Evolutionary conservation across 768 basidiomycete genomes (phyloP).

Genomic region (Chiua virens): DNA sequence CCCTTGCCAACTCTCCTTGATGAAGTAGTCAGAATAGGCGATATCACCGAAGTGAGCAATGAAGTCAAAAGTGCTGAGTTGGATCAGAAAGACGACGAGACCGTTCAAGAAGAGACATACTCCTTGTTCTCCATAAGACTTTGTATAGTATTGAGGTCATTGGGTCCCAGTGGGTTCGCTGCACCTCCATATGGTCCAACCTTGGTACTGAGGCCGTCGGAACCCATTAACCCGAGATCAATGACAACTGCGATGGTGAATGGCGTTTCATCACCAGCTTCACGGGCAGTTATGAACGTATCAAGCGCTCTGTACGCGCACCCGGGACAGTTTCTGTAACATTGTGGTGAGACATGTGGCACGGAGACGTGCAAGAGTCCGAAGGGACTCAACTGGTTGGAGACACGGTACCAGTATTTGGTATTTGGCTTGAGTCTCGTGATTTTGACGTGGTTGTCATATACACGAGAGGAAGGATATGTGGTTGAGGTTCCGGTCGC

Average conservation of each 20-base stretch:
- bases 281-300: constrained; percentile 26
- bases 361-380: neutral
- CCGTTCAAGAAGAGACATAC: constrained; percentile 5
- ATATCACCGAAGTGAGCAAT: constrained; percentile 27
- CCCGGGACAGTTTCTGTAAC: constrained; percentile 23
- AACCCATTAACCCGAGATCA: constrained; percentile 30
- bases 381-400: constrained; percentile 22
- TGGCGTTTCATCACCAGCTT: constrained; percentile 14
- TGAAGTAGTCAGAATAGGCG: constrained; percentile 30
- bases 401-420: constrained; percentile 28
- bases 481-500: constrained; percentile 22
- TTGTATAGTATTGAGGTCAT: constrained; percentile 29
- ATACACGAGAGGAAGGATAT: constrained; percentile 27
- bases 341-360: neutral
- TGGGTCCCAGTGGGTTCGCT: constrained; percentile 22
- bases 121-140: constrained; percentile 28
- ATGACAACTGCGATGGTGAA: constrained; percentile 27
- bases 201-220: constrained; percentile 27
- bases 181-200: constrained; percentile 26
- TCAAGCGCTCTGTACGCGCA: constrained; percentile 27
- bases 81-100: neutral
- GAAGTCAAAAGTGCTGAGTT: constrained; percentile 23
- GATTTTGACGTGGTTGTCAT: constrained; percentile 29
- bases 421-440: constrained; percentile 24
- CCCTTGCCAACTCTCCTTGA: constrained; percentile 29